These are phyloP conservation scores for Cytospora piceicola DNA, from an alignment of 2,329 filamentous ascomycete genomes.

Conservation along the genomic window DNA sequence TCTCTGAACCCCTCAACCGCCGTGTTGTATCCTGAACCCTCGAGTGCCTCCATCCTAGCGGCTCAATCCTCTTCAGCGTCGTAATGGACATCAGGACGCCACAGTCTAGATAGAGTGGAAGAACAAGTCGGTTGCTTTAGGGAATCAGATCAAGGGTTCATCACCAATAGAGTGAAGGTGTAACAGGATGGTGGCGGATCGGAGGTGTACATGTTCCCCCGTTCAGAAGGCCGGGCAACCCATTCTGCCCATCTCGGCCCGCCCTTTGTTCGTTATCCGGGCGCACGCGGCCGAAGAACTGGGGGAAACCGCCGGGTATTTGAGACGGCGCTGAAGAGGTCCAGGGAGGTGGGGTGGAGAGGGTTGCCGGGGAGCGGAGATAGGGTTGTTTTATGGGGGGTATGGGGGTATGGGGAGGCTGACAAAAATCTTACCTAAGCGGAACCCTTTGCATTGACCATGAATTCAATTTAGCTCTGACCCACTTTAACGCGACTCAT, in stretches of 20 bases:
- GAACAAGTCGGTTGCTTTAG: background rate
- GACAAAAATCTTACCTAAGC: background rate
- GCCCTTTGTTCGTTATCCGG: conserved; percentile 14
- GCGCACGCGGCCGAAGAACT: conserved; percentile 23
- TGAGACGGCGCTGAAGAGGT: background rate
- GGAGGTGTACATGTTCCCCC: background rate
- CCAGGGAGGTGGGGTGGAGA: background rate
- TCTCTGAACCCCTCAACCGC: conserved; percentile 62
- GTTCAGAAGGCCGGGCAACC: too few species aligned
- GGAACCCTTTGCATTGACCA: background rate
- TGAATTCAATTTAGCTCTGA: background rate
- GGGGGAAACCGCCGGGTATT: conserved; percentile 6
- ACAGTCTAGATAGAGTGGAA: background rate
- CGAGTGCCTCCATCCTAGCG: conserved; percentile 23
- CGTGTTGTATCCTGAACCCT: conserved; percentile 55
- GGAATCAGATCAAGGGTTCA: background rate
- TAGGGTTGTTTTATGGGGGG: background rate
- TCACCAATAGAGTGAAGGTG: background rate
- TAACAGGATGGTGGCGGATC: background rate
- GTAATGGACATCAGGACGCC: conserved; percentile 12
- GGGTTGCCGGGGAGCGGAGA: too few species aligned
- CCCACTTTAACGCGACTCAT: conserved; percentile 13
- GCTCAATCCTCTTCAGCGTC: background rate
- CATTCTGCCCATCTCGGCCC: conserved; percentile 2
- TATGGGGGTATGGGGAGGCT: too few species aligned